Percentiles rank a stretch among this genome's conserved stretches.
These are phyloP conservation scores for Lactifluus volemus DNA, from an alignment of 768 basidiomycete species.

Conservation along the genomic window DNA sequence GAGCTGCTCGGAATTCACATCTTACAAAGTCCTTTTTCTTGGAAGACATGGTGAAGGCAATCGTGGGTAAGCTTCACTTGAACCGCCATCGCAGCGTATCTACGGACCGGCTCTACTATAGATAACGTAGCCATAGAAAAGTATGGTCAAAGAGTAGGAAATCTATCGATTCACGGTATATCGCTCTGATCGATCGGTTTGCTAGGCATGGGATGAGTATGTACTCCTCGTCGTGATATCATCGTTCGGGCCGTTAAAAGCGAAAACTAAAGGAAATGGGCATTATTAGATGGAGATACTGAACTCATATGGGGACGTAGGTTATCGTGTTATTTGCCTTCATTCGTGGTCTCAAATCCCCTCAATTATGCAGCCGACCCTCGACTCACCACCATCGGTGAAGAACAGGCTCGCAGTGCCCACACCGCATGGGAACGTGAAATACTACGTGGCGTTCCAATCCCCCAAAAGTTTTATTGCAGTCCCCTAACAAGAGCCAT, in stretches of 20 bases:
- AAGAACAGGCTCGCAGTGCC: constrained; percentile 16
- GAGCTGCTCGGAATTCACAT: background rate
- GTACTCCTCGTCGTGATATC: background rate
- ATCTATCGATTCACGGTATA: background rate
- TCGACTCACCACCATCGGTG: constrained; percentile 14
- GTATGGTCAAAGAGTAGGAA: constrained; percentile 13
- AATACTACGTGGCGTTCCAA: constrained; percentile 1
- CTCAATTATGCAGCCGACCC: constrained; percentile 15
- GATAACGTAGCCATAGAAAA: constrained; percentile 16
- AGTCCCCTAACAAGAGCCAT: constrained; percentile 17
- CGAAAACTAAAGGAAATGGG: constrained; percentile 11
- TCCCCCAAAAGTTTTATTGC: constrained; percentile 14
- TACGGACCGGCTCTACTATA: background rate
- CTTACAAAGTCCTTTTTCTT: constrained; percentile 13
- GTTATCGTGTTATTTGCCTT: background rate
- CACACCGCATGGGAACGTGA: constrained; percentile 16
- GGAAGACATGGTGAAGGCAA: constrained; percentile 11
- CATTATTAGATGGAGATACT: constrained; percentile 12
- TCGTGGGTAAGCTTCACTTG: background rate
- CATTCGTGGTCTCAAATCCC: background rate
- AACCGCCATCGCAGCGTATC: background rate
- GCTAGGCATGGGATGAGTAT: constrained; percentile 17
- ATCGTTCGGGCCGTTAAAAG: background rate
- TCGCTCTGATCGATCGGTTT: background rate
- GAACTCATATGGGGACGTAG: constrained; percentile 19